Conservation (phyloP, 1,284 basidiomycete species). For the Pseudozyma thailandica region DNA sequence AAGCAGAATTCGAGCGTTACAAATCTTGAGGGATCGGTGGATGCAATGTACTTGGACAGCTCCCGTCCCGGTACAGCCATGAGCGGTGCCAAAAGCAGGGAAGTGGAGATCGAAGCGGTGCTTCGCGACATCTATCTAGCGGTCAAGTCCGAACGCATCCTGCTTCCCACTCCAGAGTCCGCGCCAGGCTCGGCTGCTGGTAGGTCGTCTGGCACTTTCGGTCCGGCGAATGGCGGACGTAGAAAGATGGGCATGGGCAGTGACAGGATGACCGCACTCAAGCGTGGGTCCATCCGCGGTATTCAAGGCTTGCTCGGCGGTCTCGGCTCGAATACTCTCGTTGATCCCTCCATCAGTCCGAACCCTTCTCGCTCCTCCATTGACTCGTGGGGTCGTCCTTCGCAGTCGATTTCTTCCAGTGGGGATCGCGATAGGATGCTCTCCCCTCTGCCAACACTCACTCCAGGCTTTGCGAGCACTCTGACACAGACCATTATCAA, state of each 20-base stretch:
- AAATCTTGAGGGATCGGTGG: constrained; percentile 22
- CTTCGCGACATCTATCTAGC: constrained; percentile 89
- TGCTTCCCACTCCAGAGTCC: constrained; percentile 74
- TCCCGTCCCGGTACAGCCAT: constrained; percentile 15
- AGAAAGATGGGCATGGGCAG: constrained; percentile 39
- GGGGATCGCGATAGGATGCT: constrained; percentile 19
- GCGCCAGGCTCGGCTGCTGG: constrained; percentile 14
- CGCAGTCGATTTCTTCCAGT: constrained; percentile 9
- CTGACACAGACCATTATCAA: constrained; percentile 94
- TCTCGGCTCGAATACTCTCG: not conserved
- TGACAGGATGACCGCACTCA: constrained; percentile 77
- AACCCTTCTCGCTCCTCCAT: constrained; percentile 38
- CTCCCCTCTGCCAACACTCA: constrained; percentile 54
- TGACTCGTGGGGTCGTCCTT: constrained; percentile 42
- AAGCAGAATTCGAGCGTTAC: constrained; percentile 24
- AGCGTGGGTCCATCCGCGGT: constrained; percentile 87
- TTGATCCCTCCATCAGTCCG: constrained; percentile 24
- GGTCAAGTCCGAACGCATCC: constrained; percentile 88
- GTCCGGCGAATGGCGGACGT: constrained; percentile 15
- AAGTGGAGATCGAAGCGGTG: constrained; percentile 31
- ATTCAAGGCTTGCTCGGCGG: constrained; percentile 78
- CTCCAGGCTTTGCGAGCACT: constrained; percentile 93
- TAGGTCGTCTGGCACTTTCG: constrained; percentile 22
- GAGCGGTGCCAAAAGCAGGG: constrained; percentile 24
- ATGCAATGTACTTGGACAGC: constrained; percentile 9